Conservation (phyloP, 169 alveolate species). For the Plasmodium inui region DNA sequence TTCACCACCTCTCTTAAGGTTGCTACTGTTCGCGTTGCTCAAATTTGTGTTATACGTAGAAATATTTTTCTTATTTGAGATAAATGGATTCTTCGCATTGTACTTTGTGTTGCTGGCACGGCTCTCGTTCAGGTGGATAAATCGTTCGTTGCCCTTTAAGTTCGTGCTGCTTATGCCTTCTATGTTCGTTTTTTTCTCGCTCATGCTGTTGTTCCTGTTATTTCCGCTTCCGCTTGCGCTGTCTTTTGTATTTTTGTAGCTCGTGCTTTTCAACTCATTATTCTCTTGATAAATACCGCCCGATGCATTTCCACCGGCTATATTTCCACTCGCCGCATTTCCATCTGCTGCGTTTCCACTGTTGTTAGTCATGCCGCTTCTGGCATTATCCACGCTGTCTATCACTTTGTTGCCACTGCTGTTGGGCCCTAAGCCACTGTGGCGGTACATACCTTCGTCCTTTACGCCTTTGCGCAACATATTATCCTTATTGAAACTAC, state of each 20-base stretch:
- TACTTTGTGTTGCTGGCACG: conserved; percentile 19
- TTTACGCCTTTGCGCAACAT: conserved; percentile 20
- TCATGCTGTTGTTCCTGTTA: conserved; percentile 3
- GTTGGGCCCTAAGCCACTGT: not conserved
- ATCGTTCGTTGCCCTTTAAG: conserved; percentile 35
- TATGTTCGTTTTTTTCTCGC: conserved; percentile 12
- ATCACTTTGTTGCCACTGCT: conserved; percentile 4
- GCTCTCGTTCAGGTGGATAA: conserved; percentile 29
- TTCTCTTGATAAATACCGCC: conserved; percentile 16
- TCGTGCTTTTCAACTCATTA: conserved; percentile 14
- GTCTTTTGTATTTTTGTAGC: conserved; percentile 11
- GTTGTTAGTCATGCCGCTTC: not conserved
- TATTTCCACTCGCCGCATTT: not conserved
- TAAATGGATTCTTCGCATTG: conserved; percentile 20
- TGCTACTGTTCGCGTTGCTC: not conserved
- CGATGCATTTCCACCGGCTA: not conserved
- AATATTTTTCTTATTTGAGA: conserved; percentile 23
- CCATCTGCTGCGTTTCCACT: not conserved
- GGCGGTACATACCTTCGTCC: conserved; percentile 20
- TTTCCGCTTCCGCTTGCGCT: not conserved
- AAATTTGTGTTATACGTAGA: conserved; percentile 14
- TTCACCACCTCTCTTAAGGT: conserved; percentile 2
- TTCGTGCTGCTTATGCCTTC: conserved; percentile 6
- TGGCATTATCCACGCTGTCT: not conserved
- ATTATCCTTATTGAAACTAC: conserved; percentile 38